These are phyloP conservation scores for Nicotiana otophora DNA, from an alignment of 257 asterid genomes.

Conservation along the genomic window DNA sequence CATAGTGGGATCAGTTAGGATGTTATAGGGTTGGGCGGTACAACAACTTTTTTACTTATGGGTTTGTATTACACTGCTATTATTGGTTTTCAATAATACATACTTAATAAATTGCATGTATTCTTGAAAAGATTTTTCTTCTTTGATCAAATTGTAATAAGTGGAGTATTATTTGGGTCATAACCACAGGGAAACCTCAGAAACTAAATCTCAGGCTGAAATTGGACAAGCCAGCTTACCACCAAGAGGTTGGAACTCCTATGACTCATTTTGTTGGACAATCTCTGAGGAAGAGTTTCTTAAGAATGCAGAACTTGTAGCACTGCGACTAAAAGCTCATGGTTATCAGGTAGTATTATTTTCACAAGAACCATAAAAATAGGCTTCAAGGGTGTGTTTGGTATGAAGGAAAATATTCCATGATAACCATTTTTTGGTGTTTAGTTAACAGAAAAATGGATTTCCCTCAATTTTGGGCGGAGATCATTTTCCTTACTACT, in stretches of 20 bases:
- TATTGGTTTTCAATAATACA: background rate
- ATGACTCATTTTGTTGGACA: constrained; percentile 91
- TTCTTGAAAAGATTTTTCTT: background rate
- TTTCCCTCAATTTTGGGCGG: background rate
- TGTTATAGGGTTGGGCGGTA: background rate
- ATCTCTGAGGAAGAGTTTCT: constrained; percentile 82
- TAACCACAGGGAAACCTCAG: constrained; percentile 33
- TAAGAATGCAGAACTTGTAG: constrained; percentile 63
- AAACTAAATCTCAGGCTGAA: constrained; percentile 18
- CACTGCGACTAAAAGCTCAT: constrained; percentile 44
- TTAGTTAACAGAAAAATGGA: background rate
- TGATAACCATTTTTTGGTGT: background rate
- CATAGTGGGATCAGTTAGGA: background rate
- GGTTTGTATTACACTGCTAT: background rate
- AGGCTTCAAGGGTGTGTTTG: background rate
- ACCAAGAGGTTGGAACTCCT: constrained; percentile 98
- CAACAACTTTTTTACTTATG: background rate
- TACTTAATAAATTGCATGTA: background rate
- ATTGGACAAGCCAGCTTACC: constrained; percentile 51
- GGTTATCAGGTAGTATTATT: constrained; percentile 68
- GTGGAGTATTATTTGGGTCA: constrained; percentile 2
- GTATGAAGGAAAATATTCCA: background rate
- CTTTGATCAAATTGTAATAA: background rate
- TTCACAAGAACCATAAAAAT: background rate
- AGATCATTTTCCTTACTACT: background rate